phyloP scores from a whole-genome alignment of 495 filamentous ascomycete genomes.

The Chaetomium fimeti region DNA sequence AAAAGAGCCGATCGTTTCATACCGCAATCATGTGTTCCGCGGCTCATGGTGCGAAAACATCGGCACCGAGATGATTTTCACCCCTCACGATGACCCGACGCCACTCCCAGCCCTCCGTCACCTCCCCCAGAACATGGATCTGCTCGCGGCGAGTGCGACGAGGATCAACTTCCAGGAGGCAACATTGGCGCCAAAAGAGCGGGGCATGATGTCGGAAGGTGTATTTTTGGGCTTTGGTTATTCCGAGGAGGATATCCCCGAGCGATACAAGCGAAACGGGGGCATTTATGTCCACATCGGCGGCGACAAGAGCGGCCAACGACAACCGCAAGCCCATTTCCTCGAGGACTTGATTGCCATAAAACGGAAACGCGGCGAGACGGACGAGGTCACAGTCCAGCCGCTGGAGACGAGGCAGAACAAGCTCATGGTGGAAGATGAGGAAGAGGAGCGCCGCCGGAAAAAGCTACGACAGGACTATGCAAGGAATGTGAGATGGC shows the following conservation, averaged over 20 bases:
- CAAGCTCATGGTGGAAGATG: conserved; percentile 35
- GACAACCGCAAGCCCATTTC: conserved; percentile 47
- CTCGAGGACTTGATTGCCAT: conserved; percentile 47
- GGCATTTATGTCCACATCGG: conserved; percentile 39
- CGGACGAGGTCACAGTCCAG: conserved; percentile 52
- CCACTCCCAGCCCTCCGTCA: conserved; percentile 43
- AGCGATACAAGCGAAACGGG: conserved; percentile 35
- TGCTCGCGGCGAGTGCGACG: conserved; percentile 58
- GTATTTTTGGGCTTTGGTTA: neutral
- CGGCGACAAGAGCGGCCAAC: conserved; percentile 38
- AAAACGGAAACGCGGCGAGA: conserved; percentile 55
- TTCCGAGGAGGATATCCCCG: conserved; percentile 30
- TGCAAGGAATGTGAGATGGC: conserved; percentile 29
- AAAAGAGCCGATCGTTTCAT: conserved; percentile 66
- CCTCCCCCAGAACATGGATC: conserved; percentile 53
- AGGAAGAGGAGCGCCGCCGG: conserved; percentile 33
- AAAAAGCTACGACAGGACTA: conserved; percentile 31
- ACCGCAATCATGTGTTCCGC: conserved; percentile 69
- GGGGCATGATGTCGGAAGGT: neutral
- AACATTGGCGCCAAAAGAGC: conserved; percentile 21
- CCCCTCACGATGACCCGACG: conserved; percentile 46
- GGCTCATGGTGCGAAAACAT: conserved; percentile 75
- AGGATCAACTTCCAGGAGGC: conserved; percentile 46
- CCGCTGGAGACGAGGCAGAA: conserved; percentile 42
- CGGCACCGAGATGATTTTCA: conserved; percentile 76